Conservation (phyloP, 2,329 filamentous ascomycete species). For the Neopestalotiopsis clavispora region DNA sequence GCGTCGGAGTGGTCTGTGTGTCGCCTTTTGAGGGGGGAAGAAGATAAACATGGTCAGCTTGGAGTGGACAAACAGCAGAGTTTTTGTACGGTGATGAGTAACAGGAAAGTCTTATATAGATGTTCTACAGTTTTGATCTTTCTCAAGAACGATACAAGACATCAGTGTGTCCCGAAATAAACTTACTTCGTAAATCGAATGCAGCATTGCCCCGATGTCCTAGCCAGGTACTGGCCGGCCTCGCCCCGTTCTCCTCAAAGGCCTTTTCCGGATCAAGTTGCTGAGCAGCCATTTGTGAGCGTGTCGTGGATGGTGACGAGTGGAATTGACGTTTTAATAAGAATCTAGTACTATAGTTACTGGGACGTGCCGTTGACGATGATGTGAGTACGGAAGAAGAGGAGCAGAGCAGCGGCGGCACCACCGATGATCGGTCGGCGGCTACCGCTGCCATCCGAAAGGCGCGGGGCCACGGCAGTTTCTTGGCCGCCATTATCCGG, state of each 20-base stretch:
- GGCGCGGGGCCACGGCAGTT: not conserved
- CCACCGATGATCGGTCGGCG: not conserved
- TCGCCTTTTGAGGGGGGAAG: slow-evolving; percentile 51
- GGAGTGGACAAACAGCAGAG: no score
- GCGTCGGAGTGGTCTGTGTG: slow-evolving; percentile 71
- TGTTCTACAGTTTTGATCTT: no score
- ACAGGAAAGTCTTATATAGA: no score
- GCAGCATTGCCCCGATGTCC: slow-evolving; percentile 35
- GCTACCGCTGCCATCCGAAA: not conserved
- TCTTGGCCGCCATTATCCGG: not conserved
- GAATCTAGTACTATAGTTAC: not conserved
- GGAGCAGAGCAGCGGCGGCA: not conserved
- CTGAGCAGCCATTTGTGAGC: not conserved
- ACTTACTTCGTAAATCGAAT: slow-evolving; percentile 37
- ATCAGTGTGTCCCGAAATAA: no score
- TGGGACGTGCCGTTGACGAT: not conserved
- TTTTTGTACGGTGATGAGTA: no score
- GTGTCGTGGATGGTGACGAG: not conserved
- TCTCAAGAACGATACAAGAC: no score
- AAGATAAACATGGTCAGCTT: not conserved
- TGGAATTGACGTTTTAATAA: not conserved
- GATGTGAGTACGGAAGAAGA: not conserved
- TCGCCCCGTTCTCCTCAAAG: slow-evolving; percentile 8
- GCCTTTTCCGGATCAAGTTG: slow-evolving; percentile 14
- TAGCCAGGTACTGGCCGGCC: slow-evolving; percentile 30